phyloP scores from a whole-genome alignment of 345 rosid species.

The Syzygium jambos region DNA sequence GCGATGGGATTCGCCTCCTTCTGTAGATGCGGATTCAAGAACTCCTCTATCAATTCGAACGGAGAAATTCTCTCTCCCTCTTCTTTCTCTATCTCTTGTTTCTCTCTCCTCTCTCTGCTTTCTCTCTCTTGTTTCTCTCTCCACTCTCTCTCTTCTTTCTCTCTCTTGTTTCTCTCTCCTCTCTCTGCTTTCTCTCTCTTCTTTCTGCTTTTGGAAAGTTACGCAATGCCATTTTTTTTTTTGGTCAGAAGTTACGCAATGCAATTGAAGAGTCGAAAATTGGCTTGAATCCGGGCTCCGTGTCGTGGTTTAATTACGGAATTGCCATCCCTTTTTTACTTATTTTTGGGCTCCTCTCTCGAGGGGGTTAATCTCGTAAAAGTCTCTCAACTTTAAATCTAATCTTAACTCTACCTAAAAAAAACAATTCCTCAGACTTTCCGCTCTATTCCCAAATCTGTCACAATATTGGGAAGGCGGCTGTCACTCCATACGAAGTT shows the following conservation, averaged over 20 bases:
- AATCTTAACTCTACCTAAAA: no score
- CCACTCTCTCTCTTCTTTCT: neutral
- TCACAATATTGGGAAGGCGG: no score
- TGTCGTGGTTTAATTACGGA: neutral
- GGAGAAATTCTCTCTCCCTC: neutral
- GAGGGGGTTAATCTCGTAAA: no score
- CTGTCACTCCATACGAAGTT: neutral
- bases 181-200: neutral
- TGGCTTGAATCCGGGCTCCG: neutral
- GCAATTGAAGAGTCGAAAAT: neutral
- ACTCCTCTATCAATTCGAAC: neutral
- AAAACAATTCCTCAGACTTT: fast-evolving
- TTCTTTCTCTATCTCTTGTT: neutral
- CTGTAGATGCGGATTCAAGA: neutral
- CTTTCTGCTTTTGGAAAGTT: neutral
- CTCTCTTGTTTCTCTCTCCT: neutral
- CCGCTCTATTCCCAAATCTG: neutral
- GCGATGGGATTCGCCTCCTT: neutral
- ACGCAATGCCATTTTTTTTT: no score
- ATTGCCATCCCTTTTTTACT: neutral
- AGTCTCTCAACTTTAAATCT: no score
- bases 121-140: neutral
- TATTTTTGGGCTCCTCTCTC: no score
- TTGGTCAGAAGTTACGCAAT: neutral
- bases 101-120: neutral